Evolutionary conservation across 225 moss, liverwort and hornwort species (phyloP), one percentile per base, ranked within the genome.

Genomic region (Neckera pumila): DNA sequence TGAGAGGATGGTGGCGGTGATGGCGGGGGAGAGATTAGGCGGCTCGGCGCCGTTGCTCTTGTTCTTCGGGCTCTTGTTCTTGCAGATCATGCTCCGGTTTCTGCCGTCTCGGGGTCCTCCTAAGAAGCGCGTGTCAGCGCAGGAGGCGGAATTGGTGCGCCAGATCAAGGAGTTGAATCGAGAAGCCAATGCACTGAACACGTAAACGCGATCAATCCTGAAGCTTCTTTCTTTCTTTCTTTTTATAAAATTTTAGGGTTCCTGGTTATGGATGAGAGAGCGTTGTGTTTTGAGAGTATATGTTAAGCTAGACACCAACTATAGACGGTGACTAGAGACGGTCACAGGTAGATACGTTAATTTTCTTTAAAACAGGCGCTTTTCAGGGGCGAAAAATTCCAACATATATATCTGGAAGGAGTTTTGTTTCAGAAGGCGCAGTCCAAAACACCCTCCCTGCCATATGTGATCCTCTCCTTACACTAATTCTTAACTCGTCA

Each of bases 121-220:
- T 14, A 93, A 89, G 80, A 92, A 91, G 83, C 86, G 89, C 4
- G 34, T 90, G 78, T 91, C 89, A 30, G 60, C 85, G 17, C 87
- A 93, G 72, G 95, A 98, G 89, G 69, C 56, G 87, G 92, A 92
- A 84, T 82, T 98, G 59, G 69, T 93, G 45, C 92, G 90, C 84
- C 93, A 96, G 82, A 96, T 98, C 80, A 93, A 94, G 88, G 94
- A 96, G 62, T 90, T 96, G 80, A 88, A 94, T 89, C 92, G 90
- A 81, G 93, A 94, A 79, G 96, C 83, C 54, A 53, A 67, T 67
- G 53, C 54, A 12, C 28, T 83, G 67, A 83, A 67, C 83, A 83
- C 83, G 83, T 83, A 65, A 83, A 51, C 27, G 18, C 53, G 19
- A 54, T 67, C n/a, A 67, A 54, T 51, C 83, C 18, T 63, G 28